A percentile compares a stretch with the other conserved stretches of the same genome.
Conservation (phyloP, 129 eudicot genomes). For the Tagetes erecta region DNA sequence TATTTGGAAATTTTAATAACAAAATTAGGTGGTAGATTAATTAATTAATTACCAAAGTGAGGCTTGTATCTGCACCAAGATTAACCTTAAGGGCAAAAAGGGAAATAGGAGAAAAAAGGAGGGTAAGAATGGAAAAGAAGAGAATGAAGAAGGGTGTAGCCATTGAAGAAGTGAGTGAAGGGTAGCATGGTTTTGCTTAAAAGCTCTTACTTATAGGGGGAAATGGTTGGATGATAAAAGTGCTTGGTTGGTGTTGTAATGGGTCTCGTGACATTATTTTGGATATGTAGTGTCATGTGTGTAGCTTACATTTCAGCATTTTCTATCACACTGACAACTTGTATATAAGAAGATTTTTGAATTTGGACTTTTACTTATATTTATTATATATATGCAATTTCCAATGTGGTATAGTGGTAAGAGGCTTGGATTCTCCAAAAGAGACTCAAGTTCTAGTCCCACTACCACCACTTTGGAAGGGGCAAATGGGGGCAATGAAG, state of each 20-base stretch:
- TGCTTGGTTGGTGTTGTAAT: slow-evolving; percentile 14
- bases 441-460: too few relatives aligned
- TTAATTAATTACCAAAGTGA: slow-evolving; percentile 38
- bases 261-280: slow-evolving; percentile 58
- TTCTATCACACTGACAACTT: slow-evolving; percentile 22
- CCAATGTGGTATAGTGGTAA: too few relatives aligned
- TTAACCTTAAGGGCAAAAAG: slow-evolving; percentile 60
- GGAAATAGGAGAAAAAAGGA: slow-evolving; percentile 30
- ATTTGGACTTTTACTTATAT: too few relatives aligned
- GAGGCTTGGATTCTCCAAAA: too few relatives aligned
- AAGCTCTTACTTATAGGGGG: slow-evolving; percentile 45
- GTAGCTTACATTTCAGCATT: slow-evolving; percentile 36
- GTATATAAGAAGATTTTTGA: too few relatives aligned
- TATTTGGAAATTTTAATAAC: background rate
- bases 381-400: too few relatives aligned
- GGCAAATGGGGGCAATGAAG: too few relatives aligned
- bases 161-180: slow-evolving; percentile 38
- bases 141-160: slow-evolving; percentile 29
- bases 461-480: too few relatives aligned
- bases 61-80: slow-evolving; percentile 37
- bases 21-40: background rate
- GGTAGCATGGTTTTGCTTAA: slow-evolving; percentile 45
- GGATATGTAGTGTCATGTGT: slow-evolving; percentile 36
- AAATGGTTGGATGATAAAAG: slow-evolving; percentile 34
- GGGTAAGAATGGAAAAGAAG: slow-evolving; percentile 38